Evolutionary conservation across 805 yeast species (phyloP).

Genomic region (Myxozyma geophila): DNA sequence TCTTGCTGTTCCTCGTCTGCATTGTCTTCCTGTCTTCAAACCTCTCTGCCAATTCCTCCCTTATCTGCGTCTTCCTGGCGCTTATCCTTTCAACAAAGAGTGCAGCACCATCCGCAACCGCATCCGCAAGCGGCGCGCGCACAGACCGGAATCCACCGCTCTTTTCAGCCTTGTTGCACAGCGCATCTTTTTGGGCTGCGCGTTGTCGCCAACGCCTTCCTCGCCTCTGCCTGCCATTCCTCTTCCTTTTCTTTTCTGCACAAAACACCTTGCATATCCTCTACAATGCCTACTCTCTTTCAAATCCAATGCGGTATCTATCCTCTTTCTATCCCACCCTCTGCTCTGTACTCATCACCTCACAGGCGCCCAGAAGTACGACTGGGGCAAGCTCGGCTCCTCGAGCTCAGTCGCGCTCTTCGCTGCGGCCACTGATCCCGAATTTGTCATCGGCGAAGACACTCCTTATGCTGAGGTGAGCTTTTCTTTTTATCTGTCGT

Average conservation of each 20-base stretch:
- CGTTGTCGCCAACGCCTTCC: not conserved
- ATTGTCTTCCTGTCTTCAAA: too few relatives aligned
- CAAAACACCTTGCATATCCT: too few relatives aligned
- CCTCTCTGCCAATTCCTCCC: too few relatives aligned
- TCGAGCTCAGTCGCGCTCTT: slow-evolving; percentile 87
- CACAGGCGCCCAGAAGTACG: slow-evolving; percentile 33
- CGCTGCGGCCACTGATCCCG: slow-evolving; percentile 71
- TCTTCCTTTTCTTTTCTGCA: not conserved
- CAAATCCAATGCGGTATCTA: slow-evolving; percentile 47
- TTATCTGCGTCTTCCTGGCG: too few relatives aligned
- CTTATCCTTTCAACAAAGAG: not conserved
- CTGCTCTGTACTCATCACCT: not conserved
- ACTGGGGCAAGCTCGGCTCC: slow-evolving; percentile 69
- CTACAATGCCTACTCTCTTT: slow-evolving; percentile 35
- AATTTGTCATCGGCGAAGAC: slow-evolving; percentile 63
- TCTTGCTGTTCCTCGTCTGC: too few relatives aligned
- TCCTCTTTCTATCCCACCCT: not conserved
- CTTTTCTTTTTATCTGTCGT: not conserved
- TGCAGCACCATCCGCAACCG: not conserved
- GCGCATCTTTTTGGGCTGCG: not conserved
- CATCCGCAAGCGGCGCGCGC: not conserved
- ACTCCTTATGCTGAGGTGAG: slow-evolving; percentile 85
- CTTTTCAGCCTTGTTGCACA: not conserved
- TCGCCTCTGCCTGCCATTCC: not conserved
- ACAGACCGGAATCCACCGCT: not conserved